A percentile compares a stretch with the other conserved stretches of the same genome.
Evolutionary conservation across 2,329 filamentous ascomycete genomes (phyloP).

Genomic region (Colletotrichum magnum): DNA sequence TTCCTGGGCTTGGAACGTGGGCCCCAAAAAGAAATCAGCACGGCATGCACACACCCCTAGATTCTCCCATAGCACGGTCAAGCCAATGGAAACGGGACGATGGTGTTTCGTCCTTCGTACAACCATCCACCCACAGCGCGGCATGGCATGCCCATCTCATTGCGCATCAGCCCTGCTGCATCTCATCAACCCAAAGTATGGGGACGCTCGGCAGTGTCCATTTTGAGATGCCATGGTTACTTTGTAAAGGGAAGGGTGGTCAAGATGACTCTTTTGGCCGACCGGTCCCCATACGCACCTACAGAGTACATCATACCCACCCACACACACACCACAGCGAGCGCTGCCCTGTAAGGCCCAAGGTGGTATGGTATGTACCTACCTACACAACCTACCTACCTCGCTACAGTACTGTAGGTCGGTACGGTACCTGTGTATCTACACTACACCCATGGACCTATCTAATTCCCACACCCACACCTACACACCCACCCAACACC

Average conservation of each 20-base stretch:
- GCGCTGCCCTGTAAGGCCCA: slow-evolving; percentile 4
- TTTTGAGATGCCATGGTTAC: slow-evolving; percentile 29
- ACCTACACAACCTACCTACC: background rate
- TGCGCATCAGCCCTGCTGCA: slow-evolving; percentile 42
- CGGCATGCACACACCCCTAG: slow-evolving; percentile 15
- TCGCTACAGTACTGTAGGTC: background rate
- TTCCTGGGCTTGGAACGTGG: background rate
- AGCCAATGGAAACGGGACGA: slow-evolving; percentile 18
- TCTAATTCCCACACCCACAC: slow-evolving; percentile 16
- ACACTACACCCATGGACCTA: background rate
- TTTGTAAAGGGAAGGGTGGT: slow-evolving; percentile 33
- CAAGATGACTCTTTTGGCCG: slow-evolving; percentile 42
- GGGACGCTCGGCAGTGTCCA: slow-evolving; percentile 39
- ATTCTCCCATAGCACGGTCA: slow-evolving; percentile 24
- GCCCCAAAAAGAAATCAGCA: slow-evolving; percentile 28
- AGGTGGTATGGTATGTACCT: no score
- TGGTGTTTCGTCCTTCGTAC: slow-evolving; percentile 26
- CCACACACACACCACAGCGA: background rate
- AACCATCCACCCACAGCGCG: slow-evolving; percentile 28
- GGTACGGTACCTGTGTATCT: slow-evolving; percentile 3
- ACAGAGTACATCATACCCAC: slow-evolving; percentile 6
- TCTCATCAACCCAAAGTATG: slow-evolving; percentile 40
- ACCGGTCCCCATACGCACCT: slow-evolving; percentile 15
- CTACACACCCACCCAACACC: slow-evolving; percentile 22
- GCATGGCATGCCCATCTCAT: slow-evolving; percentile 34